Conservation (phyloP, 1,139 yeast species). For the Suzukiozyma palmioleophila region DNA sequence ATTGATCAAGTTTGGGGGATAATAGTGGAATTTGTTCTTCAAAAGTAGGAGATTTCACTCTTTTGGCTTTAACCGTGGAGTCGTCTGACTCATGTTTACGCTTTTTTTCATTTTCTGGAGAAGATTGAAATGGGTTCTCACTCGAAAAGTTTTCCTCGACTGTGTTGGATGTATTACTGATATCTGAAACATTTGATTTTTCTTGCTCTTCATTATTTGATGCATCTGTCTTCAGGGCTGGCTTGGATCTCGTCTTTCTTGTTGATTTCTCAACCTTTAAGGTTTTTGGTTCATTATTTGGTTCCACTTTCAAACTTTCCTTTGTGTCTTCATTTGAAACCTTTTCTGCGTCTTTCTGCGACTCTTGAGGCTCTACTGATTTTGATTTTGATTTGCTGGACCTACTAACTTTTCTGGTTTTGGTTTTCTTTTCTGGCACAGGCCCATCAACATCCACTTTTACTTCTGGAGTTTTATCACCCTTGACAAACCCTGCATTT, state of each 20-base stretch:
- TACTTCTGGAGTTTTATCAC: conserved; percentile 11
- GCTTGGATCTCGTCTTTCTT: too few species aligned
- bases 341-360: neutral
- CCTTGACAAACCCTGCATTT: conserved; percentile 20
- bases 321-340: conserved; percentile 3
- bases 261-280: neutral
- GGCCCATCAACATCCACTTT: neutral
- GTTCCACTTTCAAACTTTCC: neutral
- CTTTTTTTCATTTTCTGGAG: conserved; percentile 13
- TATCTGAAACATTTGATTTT: neutral
- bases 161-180: too few species aligned
- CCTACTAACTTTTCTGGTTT: neutral
- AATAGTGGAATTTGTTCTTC: neutral
- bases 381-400: neutral
- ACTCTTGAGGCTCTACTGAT: neutral
- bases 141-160: conserved; percentile 20
- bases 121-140: conserved; percentile 40
- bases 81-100: conserved; percentile 26
- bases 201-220: conserved; percentile 1
- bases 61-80: conserved; percentile 14
- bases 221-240: neutral
- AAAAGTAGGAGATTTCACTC: neutral
- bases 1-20: neutral
- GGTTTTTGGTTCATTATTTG: too few species aligned
- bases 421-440: neutral